Conservation (phyloP, 2,329 filamentous ascomycete species). For the Paecilomyces fulvus region DNA sequence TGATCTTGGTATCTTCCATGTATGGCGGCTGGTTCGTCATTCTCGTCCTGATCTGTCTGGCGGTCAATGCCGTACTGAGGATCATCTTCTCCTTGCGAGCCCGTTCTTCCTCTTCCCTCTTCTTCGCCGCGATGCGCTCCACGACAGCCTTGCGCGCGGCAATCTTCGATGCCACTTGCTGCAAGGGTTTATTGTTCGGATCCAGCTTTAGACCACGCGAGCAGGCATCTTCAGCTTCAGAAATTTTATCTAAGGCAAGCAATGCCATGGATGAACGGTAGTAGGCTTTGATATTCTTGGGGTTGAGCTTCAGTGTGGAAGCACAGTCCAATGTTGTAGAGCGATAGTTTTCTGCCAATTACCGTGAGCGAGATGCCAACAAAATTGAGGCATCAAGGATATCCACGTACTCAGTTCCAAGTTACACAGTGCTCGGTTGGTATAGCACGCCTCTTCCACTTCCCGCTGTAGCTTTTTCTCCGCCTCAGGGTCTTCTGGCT, state of each 20-base stretch:
- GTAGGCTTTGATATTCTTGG: conserved; percentile 76
- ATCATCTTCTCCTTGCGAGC: conserved; percentile 49
- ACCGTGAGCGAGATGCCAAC: conserved; percentile 10
- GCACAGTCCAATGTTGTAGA: conserved; percentile 80
- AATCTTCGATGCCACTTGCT: conserved; percentile 55
- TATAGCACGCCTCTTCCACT: conserved; percentile 67
- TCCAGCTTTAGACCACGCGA: conserved; percentile 66
- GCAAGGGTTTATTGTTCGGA: conserved; percentile 57
- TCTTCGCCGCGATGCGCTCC: conserved; percentile 47
- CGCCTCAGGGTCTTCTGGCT: conserved; percentile 45
- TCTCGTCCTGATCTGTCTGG: conserved; percentile 61
- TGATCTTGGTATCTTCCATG: conserved; percentile 72
- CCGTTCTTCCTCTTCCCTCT: conserved; percentile 41
- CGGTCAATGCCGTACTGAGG: conserved; percentile 57
- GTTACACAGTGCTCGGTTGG: conserved; percentile 85
- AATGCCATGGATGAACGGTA: conserved; percentile 77
- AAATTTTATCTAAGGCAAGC: conserved; percentile 66
- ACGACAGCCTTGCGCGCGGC: conserved; percentile 48
- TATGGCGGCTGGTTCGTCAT: conserved; percentile 67
- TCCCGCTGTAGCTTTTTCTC: conserved; percentile 55
- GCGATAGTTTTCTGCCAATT: conserved; percentile 64
- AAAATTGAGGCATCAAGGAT: background rate
- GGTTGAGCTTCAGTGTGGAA: conserved; percentile 68
- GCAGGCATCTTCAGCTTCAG: conserved; percentile 74
- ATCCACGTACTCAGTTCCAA: conserved; percentile 62